Evolutionary conservation across 2,329 filamentous ascomycete genomes (phyloP), one percentile per base, ranked within the genome.

Genomic region (Diaporthe citri): DNA sequence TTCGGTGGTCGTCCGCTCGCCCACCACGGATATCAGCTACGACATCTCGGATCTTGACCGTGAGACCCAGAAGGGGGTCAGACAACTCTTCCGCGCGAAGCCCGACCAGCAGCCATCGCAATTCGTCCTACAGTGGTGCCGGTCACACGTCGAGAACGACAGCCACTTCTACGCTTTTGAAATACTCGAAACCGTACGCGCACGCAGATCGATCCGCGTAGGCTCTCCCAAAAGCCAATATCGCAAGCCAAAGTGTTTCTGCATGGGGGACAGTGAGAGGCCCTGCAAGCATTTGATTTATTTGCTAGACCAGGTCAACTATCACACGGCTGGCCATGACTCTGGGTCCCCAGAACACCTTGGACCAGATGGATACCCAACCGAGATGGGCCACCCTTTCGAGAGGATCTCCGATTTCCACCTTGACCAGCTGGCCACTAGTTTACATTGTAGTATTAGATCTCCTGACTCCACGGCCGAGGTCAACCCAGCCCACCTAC

Each of bases 281-380:
- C 87, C 86, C 0, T 90, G 89, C 78, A 83, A 85, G 15, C 89
- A 91, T 75, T 81, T 89, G 41, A 80, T 91, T 39, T 90, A 88
- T 88, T 83, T 91, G 20, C 84, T 89, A 64, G 89, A 91, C 80
- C 86, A 86, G 78, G 83, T 91, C 41, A 83, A 86, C 28, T 86
- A 85, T 71, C 86, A 89, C 78, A 85, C 86, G 4, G 86, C 86
- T 75, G 80, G 84, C 55, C 82, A 84, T 51, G 43, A 31, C 10
- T 39, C 70, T 17, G 52, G 74, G 2, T 22, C 22, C 17, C 72
- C 60, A 57, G 67, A 74, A 25, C 72, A 74, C 36, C 83, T 90
- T 82, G 85, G 81, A 2, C 71, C 81, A 2, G 77, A 82, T 12
- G 88, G 88, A 3, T 87, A 85, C 66, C 81, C 88, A 0, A 80